Base-by-base conservation (phyloP, 768 basidiomycete genomes). In the Kwoniella shandongensis region DNA sequence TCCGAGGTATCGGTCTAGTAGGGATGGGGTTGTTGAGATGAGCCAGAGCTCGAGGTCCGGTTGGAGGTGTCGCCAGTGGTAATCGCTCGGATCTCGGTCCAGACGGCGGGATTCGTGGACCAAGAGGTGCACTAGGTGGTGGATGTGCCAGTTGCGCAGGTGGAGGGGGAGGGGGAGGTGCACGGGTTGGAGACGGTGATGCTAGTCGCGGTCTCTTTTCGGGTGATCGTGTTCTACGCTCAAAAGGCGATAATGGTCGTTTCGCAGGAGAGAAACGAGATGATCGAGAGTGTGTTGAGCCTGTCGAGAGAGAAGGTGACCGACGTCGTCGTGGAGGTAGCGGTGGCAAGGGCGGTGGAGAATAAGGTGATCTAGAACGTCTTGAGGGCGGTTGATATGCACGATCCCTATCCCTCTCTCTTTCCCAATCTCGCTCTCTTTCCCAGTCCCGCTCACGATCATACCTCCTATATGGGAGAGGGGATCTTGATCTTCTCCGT, bases 71-170 rank as follows among this genome's bases (percentile, higher is more conserved):
- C 30, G 45, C 51, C 38, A 53, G 15, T 11, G 57, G 57, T 25
- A 62, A 30, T 44, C 67, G 44, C 17, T 69, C 67, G 23, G 57
- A 58, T 23, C 67, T 32, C 5, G 67, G 67, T 11, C 61, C 67
- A 10, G 57, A 61, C n/a, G 67, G 67, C 25, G 68, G 68, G 12
- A 64, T 57, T 13, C 54, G 46, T 42, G 27, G 52, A 22, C 48
- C 57, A 15, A 6, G 41, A 52, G 32, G 56, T 39, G 49, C 11
- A 20, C 3, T 13, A 26, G 12, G 22, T 27, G 7, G 52, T 2
- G 13, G 41, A 13, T 32, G 40, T 20, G 54, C 38, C 42, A 32
- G 54, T 50, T 18, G 23, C 25, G 18, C 10, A 27, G 7, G 44
- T 27, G 7, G 52, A 11, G 13, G 41, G n/a, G 39, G 40, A 36